Evolutionary conservation across 2,329 filamentous ascomycete genomes (phyloP).

Genomic region (Penicillium brasilianum): DNA sequence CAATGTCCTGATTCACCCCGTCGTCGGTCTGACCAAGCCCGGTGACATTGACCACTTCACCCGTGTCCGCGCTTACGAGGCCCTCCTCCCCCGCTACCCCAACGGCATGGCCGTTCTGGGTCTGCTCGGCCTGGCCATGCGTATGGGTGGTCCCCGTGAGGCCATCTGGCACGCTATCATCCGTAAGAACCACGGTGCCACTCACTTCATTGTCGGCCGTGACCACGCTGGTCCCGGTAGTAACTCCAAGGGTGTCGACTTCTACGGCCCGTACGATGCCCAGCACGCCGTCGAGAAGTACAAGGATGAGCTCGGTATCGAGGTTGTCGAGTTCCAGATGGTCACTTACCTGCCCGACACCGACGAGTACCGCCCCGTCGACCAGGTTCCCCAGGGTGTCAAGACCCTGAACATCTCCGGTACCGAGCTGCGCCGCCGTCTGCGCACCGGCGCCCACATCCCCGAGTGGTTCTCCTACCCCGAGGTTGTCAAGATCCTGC

Average conservation of each 20-base stretch:
- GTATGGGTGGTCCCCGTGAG: constrained; percentile 97
- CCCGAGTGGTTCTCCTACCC: constrained; percentile 99
- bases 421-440: constrained; percentile 88
- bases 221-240: constrained; percentile 98
- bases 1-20: constrained; percentile 98
- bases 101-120: constrained; percentile 98
- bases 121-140: constrained; percentile 94
- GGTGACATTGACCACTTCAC: constrained; percentile 99
- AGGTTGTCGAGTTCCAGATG: constrained; percentile 99
- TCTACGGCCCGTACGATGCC: constrained; percentile 97
- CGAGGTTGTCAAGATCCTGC: constrained; percentile 93
- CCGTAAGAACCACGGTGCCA: constrained; percentile 98
- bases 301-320: constrained; percentile 93
- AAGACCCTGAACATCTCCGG: constrained; percentile 88
- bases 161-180: constrained; percentile 99
- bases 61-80: constrained; percentile 97
- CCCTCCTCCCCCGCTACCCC: constrained; percentile 92
- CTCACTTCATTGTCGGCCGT: constrained; percentile 98
- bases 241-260: constrained; percentile 95
- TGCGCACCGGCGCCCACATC: constrained; percentile 90
- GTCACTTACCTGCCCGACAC: constrained; percentile 98
- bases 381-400: constrained; percentile 82
- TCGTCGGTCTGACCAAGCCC: constrained; percentile 97
- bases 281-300: constrained; percentile 97
- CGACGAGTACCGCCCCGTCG: constrained; percentile 93